Conservation (phyloP, 75 land plant species). For the Ceratopteris richardii region DNA sequence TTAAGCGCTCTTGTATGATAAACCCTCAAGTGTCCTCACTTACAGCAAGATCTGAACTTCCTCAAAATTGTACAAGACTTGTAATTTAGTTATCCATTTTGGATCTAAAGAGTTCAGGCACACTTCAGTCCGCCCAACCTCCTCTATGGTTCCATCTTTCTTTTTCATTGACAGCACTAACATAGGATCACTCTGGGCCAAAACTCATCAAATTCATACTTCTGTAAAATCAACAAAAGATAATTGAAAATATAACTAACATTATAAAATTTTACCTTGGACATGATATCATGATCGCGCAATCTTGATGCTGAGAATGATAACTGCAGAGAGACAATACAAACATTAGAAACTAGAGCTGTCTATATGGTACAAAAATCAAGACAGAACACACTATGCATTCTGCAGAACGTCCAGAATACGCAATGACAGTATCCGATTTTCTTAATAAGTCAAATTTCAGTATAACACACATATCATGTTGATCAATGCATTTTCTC, state of each 20-base stretch:
- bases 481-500: no score
- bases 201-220: conserved; percentile 2
- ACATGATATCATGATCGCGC: conserved; percentile 47
- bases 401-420: no score
- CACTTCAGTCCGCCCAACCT: conserved; percentile 94
- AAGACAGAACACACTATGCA: no score
- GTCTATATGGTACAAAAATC: no score
- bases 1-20: not conserved
- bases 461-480: no score
- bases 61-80: conserved; percentile 63
- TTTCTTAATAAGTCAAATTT: no score
- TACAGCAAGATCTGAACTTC: conserved; percentile 67
- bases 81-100: conserved; percentile 56
- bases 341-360: not conserved
- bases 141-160: conserved; percentile 54
- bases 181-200: conserved; percentile 90
- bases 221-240: not conserved
- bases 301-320: conserved; percentile 56
- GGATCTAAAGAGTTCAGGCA: conserved; percentile 67
- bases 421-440: no score
- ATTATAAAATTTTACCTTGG: conserved; percentile 36
- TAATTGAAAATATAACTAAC: not conserved
- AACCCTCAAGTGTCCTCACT: not conserved
- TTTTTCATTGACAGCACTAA: conserved; percentile 54
- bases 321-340: conserved; percentile 31